These are phyloP conservation scores for Monosporascus sp. DNA, from an alignment of 2,329 filamentous ascomycete genomes.

Conservation along the genomic window DNA sequence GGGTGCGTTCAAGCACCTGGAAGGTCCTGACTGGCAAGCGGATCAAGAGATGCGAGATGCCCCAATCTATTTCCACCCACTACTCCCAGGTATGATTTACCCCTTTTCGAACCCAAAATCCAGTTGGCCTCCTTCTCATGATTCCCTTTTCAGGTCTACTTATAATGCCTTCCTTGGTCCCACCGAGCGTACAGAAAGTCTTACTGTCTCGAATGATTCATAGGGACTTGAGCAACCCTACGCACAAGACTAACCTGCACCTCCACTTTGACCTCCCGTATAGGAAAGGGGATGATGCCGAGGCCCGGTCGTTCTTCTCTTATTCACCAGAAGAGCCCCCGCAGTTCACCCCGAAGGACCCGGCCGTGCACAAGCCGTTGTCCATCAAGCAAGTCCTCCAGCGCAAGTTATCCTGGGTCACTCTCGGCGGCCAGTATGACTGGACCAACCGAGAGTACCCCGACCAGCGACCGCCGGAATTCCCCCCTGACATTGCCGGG, in stretches of 20 bases:
- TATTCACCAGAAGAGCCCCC: conserved; percentile 46
- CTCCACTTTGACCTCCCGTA: conserved; percentile 73
- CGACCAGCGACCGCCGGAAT: conserved; percentile 57
- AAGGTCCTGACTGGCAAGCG: conserved; percentile 26
- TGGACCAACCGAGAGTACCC: conserved; percentile 89
- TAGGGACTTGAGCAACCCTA: conserved; percentile 65
- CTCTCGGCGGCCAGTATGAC: conserved; percentile 91
- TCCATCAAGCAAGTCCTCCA: conserved; percentile 65
- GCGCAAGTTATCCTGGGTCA: conserved; percentile 87
- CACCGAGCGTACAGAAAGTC: conserved; percentile 60
- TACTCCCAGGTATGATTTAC: conserved; percentile 59
- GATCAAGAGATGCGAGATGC: conserved; percentile 30
- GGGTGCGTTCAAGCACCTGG: conserved; percentile 39
- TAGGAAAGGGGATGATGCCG: conserved; percentile 18
- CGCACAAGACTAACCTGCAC: conserved; percentile 86
- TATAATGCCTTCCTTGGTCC: conserved; percentile 70
- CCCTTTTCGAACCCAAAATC: neutral
- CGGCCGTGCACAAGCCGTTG: conserved; percentile 69
- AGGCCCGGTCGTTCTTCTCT: conserved; percentile 49
- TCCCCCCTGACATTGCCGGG: conserved; percentile 66
- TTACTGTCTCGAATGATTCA: conserved; percentile 74
- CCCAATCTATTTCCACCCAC: conserved; percentile 57
- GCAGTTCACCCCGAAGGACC: conserved; percentile 63
- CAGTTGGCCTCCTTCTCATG: neutral
- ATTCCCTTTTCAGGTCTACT: conserved; percentile 59